These are phyloP conservation scores for Neoarthrinium moseri DNA, from an alignment of 2,329 filamentous ascomycete genomes.

Conservation along the genomic window DNA sequence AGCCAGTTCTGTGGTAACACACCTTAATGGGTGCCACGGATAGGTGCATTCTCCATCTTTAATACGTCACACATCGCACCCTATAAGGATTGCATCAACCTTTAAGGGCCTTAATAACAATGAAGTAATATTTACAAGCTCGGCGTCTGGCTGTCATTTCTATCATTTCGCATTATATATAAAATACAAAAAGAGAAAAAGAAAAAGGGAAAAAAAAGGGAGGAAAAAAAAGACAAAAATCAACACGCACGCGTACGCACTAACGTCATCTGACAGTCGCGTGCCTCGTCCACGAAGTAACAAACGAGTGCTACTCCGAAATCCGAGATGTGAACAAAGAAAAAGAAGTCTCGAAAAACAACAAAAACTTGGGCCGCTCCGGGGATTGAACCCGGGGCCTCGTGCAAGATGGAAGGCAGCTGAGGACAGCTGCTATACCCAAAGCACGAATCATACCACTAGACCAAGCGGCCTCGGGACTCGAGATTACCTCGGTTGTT, in stretches of 20 bases:
- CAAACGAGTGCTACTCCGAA: not conserved
- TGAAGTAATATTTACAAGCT: no score
- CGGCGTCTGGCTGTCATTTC: no score
- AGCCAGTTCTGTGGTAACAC: no score
- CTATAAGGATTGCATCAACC: no score
- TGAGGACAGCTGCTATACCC: no score
- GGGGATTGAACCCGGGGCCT: conserved; percentile 13
- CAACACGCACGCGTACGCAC: no score
- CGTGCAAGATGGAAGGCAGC: conserved; percentile 8
- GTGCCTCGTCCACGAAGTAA: not conserved
- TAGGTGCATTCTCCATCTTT: no score
- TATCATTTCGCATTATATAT: not conserved
- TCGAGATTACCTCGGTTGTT: not conserved
- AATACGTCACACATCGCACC: no score
- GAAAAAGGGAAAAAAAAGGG: not conserved
- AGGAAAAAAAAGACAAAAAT: not conserved
- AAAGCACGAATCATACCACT: conserved; percentile 42
- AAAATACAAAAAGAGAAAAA: not conserved
- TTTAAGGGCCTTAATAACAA: no score
- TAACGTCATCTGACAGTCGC: no score
- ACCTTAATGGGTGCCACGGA: no score
- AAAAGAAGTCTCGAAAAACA: conserved; percentile 6
- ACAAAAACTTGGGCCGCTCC: conserved; percentile 10
- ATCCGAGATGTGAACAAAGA: not conserved
- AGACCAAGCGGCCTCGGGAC: conserved; percentile 25